Evolutionary conservation across 2,329 filamentous ascomycete genomes (phyloP).

Genomic region (Sporothrix inflata): DNA sequence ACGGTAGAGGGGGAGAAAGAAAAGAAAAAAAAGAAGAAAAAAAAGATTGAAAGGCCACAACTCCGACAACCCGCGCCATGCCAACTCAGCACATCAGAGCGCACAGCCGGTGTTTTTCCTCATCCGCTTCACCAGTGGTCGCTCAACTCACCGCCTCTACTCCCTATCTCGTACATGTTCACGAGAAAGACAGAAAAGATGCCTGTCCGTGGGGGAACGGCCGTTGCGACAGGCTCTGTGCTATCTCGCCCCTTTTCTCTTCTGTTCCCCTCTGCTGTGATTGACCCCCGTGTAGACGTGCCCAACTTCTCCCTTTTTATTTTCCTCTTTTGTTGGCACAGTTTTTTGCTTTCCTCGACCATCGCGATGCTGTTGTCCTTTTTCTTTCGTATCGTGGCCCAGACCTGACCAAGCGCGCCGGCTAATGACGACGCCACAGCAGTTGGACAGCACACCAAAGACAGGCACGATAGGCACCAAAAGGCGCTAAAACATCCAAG

Average conservation of each 20-base stretch:
- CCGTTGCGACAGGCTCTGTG: background rate
- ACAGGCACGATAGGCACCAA: conserved; percentile 4
- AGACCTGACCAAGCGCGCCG: conserved; percentile 15
- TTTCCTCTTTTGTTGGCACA: no score
- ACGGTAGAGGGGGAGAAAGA: background rate
- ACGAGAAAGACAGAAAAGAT: background rate
- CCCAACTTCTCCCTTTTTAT: no score
- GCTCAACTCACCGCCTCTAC: conserved; percentile 20
- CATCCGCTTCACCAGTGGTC: background rate
- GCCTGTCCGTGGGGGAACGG: conserved; percentile 5
- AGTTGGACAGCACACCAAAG: background rate
- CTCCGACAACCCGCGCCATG: background rate
- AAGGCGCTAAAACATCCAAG: background rate
- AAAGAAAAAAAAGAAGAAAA: background rate
- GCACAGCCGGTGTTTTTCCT: background rate
- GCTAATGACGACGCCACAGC: background rate
- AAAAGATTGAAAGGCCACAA: background rate
- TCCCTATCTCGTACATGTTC: no score
- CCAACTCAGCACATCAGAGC: conserved; percentile 12
- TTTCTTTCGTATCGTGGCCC: background rate
- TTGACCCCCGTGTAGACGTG: background rate
- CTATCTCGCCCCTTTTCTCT: background rate
- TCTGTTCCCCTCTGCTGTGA: no score
- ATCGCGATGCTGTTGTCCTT: background rate
- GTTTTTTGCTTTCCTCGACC: no score